Percentiles rank a stretch among this genome's conserved stretches.
phyloP scores from a whole-genome alignment of 257 asterid species.

The Solanum pinnatisectum region DNA sequence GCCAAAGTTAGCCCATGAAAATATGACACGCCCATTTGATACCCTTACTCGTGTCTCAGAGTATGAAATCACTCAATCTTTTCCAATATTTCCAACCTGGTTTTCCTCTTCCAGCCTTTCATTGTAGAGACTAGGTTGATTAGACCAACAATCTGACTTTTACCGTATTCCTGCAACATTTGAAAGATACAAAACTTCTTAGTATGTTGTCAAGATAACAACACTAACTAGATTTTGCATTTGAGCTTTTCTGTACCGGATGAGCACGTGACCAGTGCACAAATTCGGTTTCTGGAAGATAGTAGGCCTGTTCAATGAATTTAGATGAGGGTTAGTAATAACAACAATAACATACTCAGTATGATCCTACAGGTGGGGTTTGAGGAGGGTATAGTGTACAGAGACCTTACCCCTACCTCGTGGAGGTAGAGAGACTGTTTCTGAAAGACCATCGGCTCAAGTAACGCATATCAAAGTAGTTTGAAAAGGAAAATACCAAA shows the following conservation, averaged over 20 bases:
- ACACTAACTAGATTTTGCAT: not conserved
- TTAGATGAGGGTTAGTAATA: not conserved
- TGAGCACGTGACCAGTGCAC: constrained; percentile 96
- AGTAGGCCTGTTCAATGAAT: constrained; percentile 63
- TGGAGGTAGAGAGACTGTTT: not conserved
- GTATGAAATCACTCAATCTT: constrained; percentile 48
- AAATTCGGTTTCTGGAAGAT: constrained; percentile 97
- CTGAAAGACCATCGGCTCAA: not conserved
- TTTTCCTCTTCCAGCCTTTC: constrained; percentile 95
- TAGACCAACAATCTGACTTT: constrained; percentile 69
- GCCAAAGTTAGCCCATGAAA: not conserved
- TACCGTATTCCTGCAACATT: constrained; percentile 68
- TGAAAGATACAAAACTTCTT: not conserved
- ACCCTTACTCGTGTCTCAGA: not conserved
- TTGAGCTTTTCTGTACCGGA: constrained; percentile 42
- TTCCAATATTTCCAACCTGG: constrained; percentile 82
- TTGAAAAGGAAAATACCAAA: not conserved
- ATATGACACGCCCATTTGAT: not conserved
- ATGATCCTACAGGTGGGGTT: not conserved
- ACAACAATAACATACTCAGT: not conserved
- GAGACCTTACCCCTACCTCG: not conserved
- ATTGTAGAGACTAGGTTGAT: constrained; percentile 84
- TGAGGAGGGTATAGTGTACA: not conserved
- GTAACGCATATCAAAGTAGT: not conserved
- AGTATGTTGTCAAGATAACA: not conserved